Conservation (phyloP, 2,329 filamentous ascomycete species). For the Nemania bipapillata region DNA sequence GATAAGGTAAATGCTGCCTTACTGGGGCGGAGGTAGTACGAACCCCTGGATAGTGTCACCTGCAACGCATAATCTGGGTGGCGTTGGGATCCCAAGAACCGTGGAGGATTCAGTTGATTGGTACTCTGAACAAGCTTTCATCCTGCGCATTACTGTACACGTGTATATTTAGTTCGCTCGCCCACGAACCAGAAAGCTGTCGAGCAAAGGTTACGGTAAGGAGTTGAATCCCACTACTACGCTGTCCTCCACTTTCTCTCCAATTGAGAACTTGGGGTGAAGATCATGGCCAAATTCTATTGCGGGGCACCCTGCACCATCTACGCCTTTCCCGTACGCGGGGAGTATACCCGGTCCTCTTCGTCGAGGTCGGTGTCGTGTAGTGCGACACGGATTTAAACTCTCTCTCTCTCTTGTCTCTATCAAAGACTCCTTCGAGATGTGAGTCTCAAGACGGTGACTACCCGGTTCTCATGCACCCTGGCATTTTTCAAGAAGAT, state of each 20-base stretch:
- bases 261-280: background rate
- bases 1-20: background rate
- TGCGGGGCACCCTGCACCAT: background rate
- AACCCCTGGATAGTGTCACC: background rate
- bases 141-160: conserved; percentile 2
- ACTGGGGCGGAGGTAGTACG: background rate
- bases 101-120: background rate
- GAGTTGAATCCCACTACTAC: conserved; percentile 5
- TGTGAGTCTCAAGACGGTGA: background rate
- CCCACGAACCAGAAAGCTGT: background rate
- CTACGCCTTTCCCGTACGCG: background rate
- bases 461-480: background rate
- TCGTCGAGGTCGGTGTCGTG: background rate
- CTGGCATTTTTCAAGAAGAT: background rate
- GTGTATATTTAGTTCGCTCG: background rate
- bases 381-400: background rate
- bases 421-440: background rate
- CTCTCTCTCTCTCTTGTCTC: background rate
- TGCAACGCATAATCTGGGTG: background rate
- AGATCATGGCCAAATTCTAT: background rate
- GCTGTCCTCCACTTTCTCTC: background rate
- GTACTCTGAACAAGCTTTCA: background rate
- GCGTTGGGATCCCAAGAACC: background rate
- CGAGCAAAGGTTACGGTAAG: background rate
- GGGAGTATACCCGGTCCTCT: background rate